Base-by-base conservation (phyloP, 805 yeast genomes). In the Candida xyloterini region DNA sequence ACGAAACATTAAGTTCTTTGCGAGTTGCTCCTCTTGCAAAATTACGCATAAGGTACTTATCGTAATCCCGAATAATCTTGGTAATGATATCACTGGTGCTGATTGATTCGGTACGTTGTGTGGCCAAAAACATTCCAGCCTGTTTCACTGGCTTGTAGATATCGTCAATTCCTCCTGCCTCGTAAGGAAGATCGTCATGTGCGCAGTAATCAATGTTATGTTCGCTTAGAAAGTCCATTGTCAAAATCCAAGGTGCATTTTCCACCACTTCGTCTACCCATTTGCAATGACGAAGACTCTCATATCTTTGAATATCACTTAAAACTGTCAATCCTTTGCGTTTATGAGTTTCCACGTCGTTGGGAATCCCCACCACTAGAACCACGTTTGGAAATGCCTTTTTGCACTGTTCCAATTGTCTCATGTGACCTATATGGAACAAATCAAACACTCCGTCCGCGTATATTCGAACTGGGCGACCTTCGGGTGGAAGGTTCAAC, bases 251-350 rank as follows among this genome's bases (percentile, higher is more conserved):
- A 10, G 99, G 99, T 2, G 97, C 96, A 60, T 86, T 71, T 21
- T 91, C 89, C 39, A 93, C 73, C 21, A 93, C 98, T 62, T 93
- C 98, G 61, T 93, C 98, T 16, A 93, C 99, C 99, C 99, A 93
- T 54, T 72, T 79, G 63, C 99, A 93, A 65, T 93, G 99, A 44
- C 76, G 75, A 45, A 93, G 68, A n/a, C 96, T 84, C 50, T 91
- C 98, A 52, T 82, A 80, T 44, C 99, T 78, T 59, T 91, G 97
- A 47, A 76, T 68, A 59, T 90, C 98, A 2, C 85, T 76, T 43
- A 93, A 70, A 5, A 93, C 99, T 0, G 99, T 93, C 49, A 93
- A 67, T 1, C 99, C 99, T 60, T 93, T 93, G 46, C 90, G 72
- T 51, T 81, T 84, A 66, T 93, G 98, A 2, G 98, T 91, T 53